Percentiles rank a stretch among this genome's conserved stretches.
Evolutionary conservation across 495 filamentous ascomycete genomes (phyloP).

Genomic region (Saxophila tyrrhenica): DNA sequence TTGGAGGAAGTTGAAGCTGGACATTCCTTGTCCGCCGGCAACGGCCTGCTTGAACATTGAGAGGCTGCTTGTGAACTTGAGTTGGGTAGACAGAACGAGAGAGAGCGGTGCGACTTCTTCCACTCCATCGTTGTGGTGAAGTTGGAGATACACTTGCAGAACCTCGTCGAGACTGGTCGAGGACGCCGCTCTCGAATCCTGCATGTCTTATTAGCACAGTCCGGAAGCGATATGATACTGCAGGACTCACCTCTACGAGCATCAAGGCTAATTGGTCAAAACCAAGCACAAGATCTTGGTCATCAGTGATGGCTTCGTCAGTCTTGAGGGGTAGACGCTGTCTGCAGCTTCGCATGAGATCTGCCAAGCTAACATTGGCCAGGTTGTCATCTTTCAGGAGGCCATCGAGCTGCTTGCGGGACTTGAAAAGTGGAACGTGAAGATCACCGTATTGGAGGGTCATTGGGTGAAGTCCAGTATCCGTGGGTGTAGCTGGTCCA

Average conservation of each 20-base stretch:
- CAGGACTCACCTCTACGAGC: conserved; percentile 36
- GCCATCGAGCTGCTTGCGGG: conserved; percentile 50
- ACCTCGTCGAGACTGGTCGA: conserved; percentile 45
- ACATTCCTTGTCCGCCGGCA: conserved; percentile 48
- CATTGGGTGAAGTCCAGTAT: conserved; percentile 32
- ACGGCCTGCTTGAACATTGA: conserved; percentile 33
- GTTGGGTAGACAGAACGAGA: conserved; percentile 41
- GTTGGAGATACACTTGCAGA: conserved; percentile 43
- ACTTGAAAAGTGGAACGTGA: conserved; percentile 63
- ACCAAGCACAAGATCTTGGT: conserved; percentile 57
- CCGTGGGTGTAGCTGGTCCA: conserved; percentile 10
- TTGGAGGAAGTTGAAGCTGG: conserved; percentile 36
- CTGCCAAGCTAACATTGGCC: conserved; percentile 43
- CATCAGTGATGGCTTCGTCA: conserved; percentile 43
- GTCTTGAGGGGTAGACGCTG: conserved; percentile 57
- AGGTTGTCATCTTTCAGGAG: conserved; percentile 60
- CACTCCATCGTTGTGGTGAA: conserved; percentile 50
- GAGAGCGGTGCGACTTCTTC: conserved; percentile 45
- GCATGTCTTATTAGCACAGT: background rate
- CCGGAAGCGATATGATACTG: background rate
- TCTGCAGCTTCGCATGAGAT: conserved; percentile 55
- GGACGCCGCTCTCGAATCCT: conserved; percentile 38
- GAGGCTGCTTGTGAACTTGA: conserved; percentile 41
- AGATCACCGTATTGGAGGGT: conserved; percentile 55
- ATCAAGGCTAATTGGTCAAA: conserved; percentile 62